Base-by-base conservation (phyloP, 2,329 filamentous ascomycete genomes). In the Colletotrichum abscissum region DNA sequence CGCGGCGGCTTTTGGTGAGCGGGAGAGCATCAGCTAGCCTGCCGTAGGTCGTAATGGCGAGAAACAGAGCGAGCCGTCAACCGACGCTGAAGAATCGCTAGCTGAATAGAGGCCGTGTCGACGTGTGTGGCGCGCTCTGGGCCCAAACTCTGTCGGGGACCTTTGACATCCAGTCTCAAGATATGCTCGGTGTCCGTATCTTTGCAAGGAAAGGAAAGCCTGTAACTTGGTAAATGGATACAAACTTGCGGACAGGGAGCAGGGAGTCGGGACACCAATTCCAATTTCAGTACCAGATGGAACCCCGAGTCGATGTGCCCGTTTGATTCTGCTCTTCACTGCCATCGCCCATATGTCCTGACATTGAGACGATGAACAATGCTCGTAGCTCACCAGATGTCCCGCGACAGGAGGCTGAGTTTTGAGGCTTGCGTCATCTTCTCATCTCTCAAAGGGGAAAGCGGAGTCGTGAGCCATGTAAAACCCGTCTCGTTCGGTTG, bases 1-100 rank as follows among this genome's bases (percentile, higher is more conserved):
- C n/a, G 30, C 56, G 9, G 49, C 35, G 35, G 35, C 49, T 72
- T 68, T 14, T 49, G 42, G 65, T 16, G 63, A 28, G 46, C 42
- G 59, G 70, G 54, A 64, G 63, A 64, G 70, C 42, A 30, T 58
- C 52, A 38, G 33, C 35, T 64, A 65, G 59, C 52, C 12, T 56
- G 54, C 55, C 59, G 59, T 46, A 38, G 30, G 58, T 65, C 57
- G 26, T 11, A 30, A 28, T 22, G 33, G 42, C 30, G 38, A 62
- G 58, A 30, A n/a, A 19, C 35, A 63, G 28, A 33, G 24, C 55
- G 42, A 56, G 46, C 42, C 52, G 30, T 30, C 42, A 42, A 26
- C 65, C 57, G 38, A n/a, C 42, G 69, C 30, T 72, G 69, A 72
- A 72, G 69, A 72, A 69, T 56, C 16, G 14, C 65, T 72, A 69